Percentiles rank a stretch among this genome's conserved stretches.
phyloP scores from a whole-genome alignment of 176 grass and related monocot genomes.

The Neostapfia colusana region DNA sequence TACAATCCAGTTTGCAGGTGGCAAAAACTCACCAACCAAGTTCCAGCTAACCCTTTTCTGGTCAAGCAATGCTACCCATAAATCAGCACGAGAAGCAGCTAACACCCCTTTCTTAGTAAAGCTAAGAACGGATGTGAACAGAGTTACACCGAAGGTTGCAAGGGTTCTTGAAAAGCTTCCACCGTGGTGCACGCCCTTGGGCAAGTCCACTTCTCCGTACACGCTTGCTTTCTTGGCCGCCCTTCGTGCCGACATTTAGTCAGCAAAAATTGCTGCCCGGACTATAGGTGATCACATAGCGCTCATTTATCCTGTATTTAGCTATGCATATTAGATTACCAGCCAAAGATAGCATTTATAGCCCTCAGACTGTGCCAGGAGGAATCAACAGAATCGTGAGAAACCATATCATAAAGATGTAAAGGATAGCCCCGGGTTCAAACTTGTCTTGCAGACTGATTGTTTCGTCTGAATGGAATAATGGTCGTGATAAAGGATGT shows the following conservation, averaged over 20 bases:
- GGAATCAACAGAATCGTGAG: neutral
- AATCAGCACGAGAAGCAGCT: conserved; percentile 13
- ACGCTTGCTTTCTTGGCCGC: conserved; percentile 76
- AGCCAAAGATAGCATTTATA: conserved; percentile 39
- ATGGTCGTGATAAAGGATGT: neutral
- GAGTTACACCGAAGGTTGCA: conserved; percentile 55
- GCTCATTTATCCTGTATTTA: conserved; percentile 34
- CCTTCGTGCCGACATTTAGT: conserved; percentile 79
- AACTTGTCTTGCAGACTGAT: neutral
- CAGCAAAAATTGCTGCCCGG: neutral
- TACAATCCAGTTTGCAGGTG: conserved; percentile 85
- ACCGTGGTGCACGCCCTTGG: conserved; percentile 69
- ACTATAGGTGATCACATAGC: conserved; percentile 15
- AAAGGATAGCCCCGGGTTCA: neutral
- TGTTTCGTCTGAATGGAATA: neutral
- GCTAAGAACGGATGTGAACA: conserved; percentile 74
- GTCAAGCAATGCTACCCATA: conserved; percentile 35
- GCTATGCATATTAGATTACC: conserved; percentile 21
- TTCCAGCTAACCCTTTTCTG: conserved; percentile 74
- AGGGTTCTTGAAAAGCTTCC: conserved; percentile 78
- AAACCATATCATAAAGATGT: neutral
- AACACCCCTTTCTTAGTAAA: conserved; percentile 58
- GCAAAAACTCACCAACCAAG: conserved; percentile 76
- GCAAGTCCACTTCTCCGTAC: conserved; percentile 75
- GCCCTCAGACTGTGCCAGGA: conserved; percentile 3